These are phyloP conservation scores for Parastagonospora avenae DNA, from an alignment of 2,329 filamentous ascomycete genomes.

Conservation along the genomic window DNA sequence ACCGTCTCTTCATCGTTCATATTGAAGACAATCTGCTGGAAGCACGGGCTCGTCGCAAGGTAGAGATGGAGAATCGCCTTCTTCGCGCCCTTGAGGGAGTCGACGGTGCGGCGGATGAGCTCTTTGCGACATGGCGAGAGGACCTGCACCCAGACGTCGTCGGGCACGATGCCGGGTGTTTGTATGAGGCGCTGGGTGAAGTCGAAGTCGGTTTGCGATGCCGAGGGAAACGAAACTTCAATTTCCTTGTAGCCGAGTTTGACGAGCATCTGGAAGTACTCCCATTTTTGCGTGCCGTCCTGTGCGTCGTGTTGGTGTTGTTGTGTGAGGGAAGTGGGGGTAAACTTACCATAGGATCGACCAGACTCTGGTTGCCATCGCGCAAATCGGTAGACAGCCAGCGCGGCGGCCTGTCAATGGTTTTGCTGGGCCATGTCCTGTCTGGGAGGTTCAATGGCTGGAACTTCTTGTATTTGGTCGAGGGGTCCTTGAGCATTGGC, in stretches of 20 bases:
- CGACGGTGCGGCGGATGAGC: conserved; percentile 86
- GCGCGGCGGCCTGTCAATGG: conserved; percentile 80
- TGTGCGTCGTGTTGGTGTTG: conserved; percentile 44
- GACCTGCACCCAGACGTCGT: conserved; percentile 91
- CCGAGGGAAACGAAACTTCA: conserved; percentile 92
- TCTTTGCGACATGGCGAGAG: conserved; percentile 91
- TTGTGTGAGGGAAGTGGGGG: neutral
- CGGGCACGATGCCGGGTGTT: conserved; percentile 80
- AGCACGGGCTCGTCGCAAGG: conserved; percentile 94
- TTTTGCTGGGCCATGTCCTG: conserved; percentile 83
- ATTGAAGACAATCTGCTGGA: conserved; percentile 87
- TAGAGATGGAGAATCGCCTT: conserved; percentile 96
- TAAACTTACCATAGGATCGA: conserved; percentile 81
- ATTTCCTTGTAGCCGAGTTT: conserved; percentile 97
- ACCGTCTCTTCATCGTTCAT: conserved; percentile 83
- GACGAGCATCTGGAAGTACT: conserved; percentile 92
- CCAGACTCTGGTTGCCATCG: conserved; percentile 92
- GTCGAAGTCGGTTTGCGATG: conserved; percentile 94
- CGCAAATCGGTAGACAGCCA: conserved; percentile 90
- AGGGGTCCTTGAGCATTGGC: conserved; percentile 72
- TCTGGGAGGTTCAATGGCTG: conserved; percentile 69
- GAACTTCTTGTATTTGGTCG: conserved; percentile 76
- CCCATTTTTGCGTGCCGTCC: conserved; percentile 94
- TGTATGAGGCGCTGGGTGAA: conserved; percentile 88
- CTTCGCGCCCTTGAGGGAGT: conserved; percentile 85